Base-by-base conservation (phyloP, 352 stramenopile genomes). In the Phytophthora ramorum region DNA sequence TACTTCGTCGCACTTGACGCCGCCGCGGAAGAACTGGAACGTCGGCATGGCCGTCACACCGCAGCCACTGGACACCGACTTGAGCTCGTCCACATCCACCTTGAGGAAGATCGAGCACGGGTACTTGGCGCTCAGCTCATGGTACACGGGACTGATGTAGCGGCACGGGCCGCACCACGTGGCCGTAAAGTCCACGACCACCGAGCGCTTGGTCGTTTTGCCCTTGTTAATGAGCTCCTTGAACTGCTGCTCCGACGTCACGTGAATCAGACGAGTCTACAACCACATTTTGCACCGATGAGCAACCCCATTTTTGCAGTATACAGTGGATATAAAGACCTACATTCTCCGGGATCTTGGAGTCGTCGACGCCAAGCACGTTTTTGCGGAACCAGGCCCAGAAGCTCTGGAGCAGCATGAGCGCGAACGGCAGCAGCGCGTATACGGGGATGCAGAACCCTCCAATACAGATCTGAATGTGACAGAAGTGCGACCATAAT, bases 1-100 rank as follows among this genome's bases (percentile, higher is more conserved):
- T 47, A 98, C 66, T 69, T 98, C 90, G 55, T 97, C 89, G 28
- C 94, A 89, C 73, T 95, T 97, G 28, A 69, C 78, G 43, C 91
- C 91, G 49, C 86, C 87, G 68, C 96, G 95, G 72, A 90, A 98
- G 66, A 98, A 94, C 59, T 98, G 91, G 75, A 98, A 98, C n/a
- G 96, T 98, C 7, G 96, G 96, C 93, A 98, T 98, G 37, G 92
- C 89, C 12, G 69, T 81, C 69, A 98, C 91, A 22, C 86, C 91
- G 66, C 84, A 93, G 9, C 61, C 63, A 24, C 69, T 40, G 12
- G 58, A 64, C 44, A 74, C 38, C 12, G 81, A 50, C 67, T 88
- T 84, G 37, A 93, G 73, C 55, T 95, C 89, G 49, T 97, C 90
- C 10, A 97, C 90, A 41, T 97, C 90, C 28, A 97, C 88, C 68